Base-by-base conservation (phyloP, 768 basidiomycete species). In the Russula emetica region DNA sequence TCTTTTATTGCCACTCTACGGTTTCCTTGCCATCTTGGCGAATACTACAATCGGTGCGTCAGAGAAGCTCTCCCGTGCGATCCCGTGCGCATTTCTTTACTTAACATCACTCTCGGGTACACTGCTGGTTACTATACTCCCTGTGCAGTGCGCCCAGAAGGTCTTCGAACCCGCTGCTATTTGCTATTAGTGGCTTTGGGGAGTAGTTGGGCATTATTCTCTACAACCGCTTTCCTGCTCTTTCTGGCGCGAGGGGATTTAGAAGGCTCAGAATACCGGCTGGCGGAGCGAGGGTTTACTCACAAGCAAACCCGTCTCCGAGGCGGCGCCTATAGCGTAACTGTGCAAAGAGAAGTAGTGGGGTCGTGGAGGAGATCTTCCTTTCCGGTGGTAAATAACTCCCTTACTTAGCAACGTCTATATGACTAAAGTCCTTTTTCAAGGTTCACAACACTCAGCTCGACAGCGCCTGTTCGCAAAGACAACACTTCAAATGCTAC, bases 1-100 rank as follows among this genome's bases (percentile, higher is more conserved):
- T 83, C 7, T 94, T 97, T 75, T 79, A 5, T 94, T 94, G 87
- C 77, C 81, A 0, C 69, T 90, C 4, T 83, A 82, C 0, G 85
- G 90, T 0, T 70, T 87, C 0, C 78, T 97, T 3, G 87, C 90
- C 0, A 81, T 91, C 51, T 75, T 82, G 7, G 89, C 94, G 10
- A 96, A 95, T 70, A 86, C 94, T 16, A 84, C 85, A 2, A 97
- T 97, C 67, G 91, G 93, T 2, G 88, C 87, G 0, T 89, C 88
- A 34, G 34, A 10, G 34, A 34, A 34, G 34, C 34, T 11, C 34
- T 34, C 34, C 10, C 34, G 11, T 34, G 34, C 11, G 34, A 30
- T 30, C 6, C 6, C 7, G 4, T 30, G 6, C 30, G 30, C 30
- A 30, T 30, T 30, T 7, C 30, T 7, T 8, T 5, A 8, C 30